Evolutionary conservation across 2,329 filamentous ascomycete species (phyloP), one percentile per base, ranked within the genome.

Genomic region (Aspergillus sp.): DNA sequence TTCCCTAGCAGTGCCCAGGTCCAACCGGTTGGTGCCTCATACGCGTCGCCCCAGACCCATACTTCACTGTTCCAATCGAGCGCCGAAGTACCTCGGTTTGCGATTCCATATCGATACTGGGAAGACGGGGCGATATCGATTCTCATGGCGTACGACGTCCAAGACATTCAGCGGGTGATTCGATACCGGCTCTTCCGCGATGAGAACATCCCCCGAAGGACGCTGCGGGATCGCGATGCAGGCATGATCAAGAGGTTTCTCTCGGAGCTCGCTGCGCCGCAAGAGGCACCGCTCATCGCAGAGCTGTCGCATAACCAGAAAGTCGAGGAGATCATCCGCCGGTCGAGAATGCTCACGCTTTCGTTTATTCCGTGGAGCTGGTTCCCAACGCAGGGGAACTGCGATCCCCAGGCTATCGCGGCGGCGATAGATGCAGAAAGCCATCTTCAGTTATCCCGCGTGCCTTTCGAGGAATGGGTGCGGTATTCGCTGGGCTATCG

Each of bases 391-490:
- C 43, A 43, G 5, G 42, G 41, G 20, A 39, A 42, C 1, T 24
- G 39, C 8, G 45, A 51, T 24, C 37, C 55, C 5, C 29, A 28
- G 7, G 35, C 36, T 4, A 52, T 62, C 33, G 60, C 60, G 1
- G 36, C 37, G 4, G 50, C 47, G 2, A 60, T 64, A 22, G 55
- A 62, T 28, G 41, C 44, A 1, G 59, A 63, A 38, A 64, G 60
- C 31, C 53, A 56, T 37, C 42, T 57, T n/a, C 60, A 63, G 8
- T 61, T 63, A 16, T 51, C 43, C 16, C 46, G 47, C 2, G 51
- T 64, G 29, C 48, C 53, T 3, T 63, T 64, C 25, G 58, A 63
- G 35, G 58, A 61, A 22, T 47, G 59, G 33, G 57, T 62, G 15
- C 57, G 58, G 8, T 60, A 57, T 34, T 52, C 59, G 7, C 37